Evolutionary conservation across 169 alveolate genomes (phyloP).

Genomic region (Plasmodium gaboni): DNA sequence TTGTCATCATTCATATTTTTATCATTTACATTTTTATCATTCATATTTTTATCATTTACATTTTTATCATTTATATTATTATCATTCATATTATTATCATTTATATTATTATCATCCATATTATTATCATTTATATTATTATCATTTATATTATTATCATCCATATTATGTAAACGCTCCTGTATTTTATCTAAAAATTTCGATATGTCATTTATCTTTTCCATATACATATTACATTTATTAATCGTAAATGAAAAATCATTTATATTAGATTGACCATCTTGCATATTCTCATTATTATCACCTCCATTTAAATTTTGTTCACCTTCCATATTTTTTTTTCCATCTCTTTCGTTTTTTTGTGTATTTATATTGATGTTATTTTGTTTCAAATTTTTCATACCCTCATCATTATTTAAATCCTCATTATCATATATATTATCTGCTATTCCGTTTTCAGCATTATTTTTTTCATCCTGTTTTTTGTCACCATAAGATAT

Average conservation of each 20-base stretch:
- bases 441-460: constrained; percentile 4
- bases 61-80: not conserved
- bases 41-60: not conserved
- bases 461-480: not conserved
- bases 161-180: constrained; percentile 16
- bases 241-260: constrained; percentile 49
- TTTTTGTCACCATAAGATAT: too few species aligned
- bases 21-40: not conserved
- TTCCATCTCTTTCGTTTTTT: constrained; percentile 14
- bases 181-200: constrained; percentile 60
- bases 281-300: constrained; percentile 4
- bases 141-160: constrained; percentile 42
- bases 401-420: not conserved
- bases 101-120: constrained; percentile 6
- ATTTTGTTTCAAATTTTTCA: too few species aligned
- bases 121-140: constrained; percentile 78
- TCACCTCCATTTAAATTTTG: constrained; percentile 2
- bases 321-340: constrained; percentile 2
- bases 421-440: not conserved
- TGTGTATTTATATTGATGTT: constrained; percentile 2
- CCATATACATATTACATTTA: constrained; percentile 68
- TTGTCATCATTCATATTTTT: not conserved
- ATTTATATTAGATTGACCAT: constrained; percentile 5
- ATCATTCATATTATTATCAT: constrained; percentile 1
- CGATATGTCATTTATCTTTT: constrained; percentile 60